These are phyloP conservation scores for Penicillium steckii DNA, from an alignment of 495 filamentous ascomycete genomes.

Conservation along the genomic window DNA sequence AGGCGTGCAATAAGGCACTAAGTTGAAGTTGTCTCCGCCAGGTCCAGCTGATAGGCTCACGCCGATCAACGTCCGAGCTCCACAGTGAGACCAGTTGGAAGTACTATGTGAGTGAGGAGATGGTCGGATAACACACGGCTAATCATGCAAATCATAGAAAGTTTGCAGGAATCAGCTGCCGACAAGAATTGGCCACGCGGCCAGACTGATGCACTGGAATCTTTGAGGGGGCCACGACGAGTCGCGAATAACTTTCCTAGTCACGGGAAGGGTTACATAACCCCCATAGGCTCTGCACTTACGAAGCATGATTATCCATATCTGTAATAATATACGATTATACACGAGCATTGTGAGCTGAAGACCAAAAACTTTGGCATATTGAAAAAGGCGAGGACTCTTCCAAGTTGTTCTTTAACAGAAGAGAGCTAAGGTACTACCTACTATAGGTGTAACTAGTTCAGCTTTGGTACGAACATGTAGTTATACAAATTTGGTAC, in stretches of 20 bases:
- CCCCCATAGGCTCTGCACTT: no score
- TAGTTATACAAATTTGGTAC: no score
- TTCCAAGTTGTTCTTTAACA: no score
- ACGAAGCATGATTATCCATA: no score
- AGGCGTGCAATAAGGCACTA: slow-evolving; percentile 25
- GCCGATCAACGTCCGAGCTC: slow-evolving; percentile 26
- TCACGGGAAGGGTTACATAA: slow-evolving; percentile 19
- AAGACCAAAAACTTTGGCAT: no score
- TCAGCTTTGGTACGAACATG: no score
- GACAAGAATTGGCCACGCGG: background rate
- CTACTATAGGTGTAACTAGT: no score
- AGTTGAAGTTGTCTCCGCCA: slow-evolving; percentile 24
- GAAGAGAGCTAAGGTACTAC: no score
- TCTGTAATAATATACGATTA: no score
- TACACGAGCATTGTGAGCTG: no score
- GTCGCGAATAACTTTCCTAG: background rate
- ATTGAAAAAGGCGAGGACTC: no score
- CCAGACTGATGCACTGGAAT: background rate
- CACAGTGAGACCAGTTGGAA: background rate
- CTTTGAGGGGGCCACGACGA: background rate
- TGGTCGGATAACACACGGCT: background rate
- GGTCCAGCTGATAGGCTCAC: slow-evolving; percentile 35
- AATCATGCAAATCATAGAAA: background rate
- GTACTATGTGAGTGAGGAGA: no score
- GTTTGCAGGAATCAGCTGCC: background rate